Evolutionary conservation across 2,329 filamentous ascomycete species (phyloP), one percentile per base, ranked within the genome.

Genomic region (Fonsecaea pedrosoi): DNA sequence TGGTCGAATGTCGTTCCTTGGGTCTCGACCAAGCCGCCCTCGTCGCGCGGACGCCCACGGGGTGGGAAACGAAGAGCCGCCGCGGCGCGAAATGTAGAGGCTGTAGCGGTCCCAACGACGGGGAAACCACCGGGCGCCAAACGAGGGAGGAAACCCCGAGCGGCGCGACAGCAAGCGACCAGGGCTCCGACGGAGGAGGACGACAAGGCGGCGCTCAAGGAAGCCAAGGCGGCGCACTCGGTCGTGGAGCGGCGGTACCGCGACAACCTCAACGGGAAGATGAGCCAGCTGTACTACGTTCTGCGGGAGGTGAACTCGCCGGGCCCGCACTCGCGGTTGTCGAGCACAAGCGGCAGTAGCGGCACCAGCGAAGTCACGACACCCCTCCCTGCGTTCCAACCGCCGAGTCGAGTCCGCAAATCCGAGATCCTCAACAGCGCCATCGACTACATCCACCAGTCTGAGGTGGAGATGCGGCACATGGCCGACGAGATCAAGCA

Each of bases 251-350:
- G 69, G 25, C 60, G 69, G 57, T 72, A 72, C 62, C 62, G 70
- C 15, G 70, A 72, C 60, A 72, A 72, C 54, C 66, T 72, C 35
- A 72, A 72, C 42, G 69, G 67, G 32, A 72, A 72, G 56, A 71
- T 72, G 55, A 66, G 66, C 50, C 68, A 72, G 48, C 62, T 72
- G 25, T 68, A 72, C 40, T 60, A 60, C 34, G 68, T 66, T 25
- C 55, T 72, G 42, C 21, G 50, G 25, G 61, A 65, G 12, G 57
- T 64, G 37, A 64, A 67, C 45, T 62, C 62, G 25, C 61, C 61
- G 25, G 34, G 64, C 21, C 58, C 65, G 7, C 38, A 55, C 32
- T 61, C 45, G 30, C 61, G 62, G 13, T 58, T 60, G 55, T 58
- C 60, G 12, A 50, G 56, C 15, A 68, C 21, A 60, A 68, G n/a